Evolutionary conservation across 805 yeast species (phyloP).

Genomic region (Debaryomyces hansenii): DNA sequence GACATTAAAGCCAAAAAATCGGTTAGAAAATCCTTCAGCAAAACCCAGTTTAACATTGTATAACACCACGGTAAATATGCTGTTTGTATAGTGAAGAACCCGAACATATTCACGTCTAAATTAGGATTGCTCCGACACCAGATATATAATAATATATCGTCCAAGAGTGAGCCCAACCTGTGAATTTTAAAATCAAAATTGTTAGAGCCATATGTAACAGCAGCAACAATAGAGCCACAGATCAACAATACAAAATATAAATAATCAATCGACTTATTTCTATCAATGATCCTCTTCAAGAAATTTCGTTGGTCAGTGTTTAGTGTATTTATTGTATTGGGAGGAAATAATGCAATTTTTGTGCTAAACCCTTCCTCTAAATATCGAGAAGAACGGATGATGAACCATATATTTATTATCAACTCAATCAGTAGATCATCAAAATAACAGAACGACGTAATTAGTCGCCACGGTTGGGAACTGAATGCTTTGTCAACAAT

Average conservation of each 20-base stretch:
- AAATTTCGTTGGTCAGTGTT: constrained; percentile 14
- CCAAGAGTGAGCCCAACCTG: constrained; percentile 25
- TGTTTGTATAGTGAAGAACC: constrained; percentile 18
- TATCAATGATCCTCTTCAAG: constrained; percentile 14
- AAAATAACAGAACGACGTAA: constrained; percentile 34
- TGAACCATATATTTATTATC: constrained; percentile 18
- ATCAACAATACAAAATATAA: constrained; percentile 27
- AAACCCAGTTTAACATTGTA: constrained; percentile 7
- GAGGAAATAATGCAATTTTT: constrained; percentile 22
- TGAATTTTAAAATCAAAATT: constrained; percentile 12
- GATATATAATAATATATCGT: constrained; percentile 26
- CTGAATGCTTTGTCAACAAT: constrained; percentile 25
- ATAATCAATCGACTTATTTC: constrained; percentile 27
- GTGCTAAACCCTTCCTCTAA: constrained; percentile 26
- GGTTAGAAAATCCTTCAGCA: constrained; percentile 8
- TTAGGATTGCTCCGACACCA: constrained; percentile 30
- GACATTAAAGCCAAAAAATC: constrained; percentile 7
- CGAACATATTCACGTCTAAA: constrained; percentile 19
- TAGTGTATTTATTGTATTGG: constrained; percentile 9
- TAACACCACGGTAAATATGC: constrained; percentile 20
- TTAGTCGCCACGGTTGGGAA: constrained; percentile 38
- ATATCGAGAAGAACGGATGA: constrained; percentile 17
- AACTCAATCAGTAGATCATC: constrained; percentile 24
- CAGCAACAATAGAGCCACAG: constrained; percentile 20
- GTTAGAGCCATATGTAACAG: constrained; percentile 16